These are phyloP conservation scores for Paulownia fortunei DNA, from an alignment of 257 asterid genomes.

Conservation along the genomic window DNA sequence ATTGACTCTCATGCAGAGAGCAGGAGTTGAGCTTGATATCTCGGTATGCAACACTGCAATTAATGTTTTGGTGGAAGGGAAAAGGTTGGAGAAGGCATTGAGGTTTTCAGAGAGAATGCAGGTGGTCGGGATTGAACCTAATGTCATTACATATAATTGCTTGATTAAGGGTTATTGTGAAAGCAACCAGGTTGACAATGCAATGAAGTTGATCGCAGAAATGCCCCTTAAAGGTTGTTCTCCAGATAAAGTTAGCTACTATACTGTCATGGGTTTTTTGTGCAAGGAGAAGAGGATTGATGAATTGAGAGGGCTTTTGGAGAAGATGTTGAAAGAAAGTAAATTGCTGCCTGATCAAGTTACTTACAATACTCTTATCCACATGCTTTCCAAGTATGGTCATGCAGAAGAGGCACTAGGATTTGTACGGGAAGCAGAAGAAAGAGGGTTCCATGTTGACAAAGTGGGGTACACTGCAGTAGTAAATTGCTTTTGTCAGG, in stretches of 20 bases:
- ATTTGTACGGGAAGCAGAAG: constrained; percentile 78
- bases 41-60: constrained; percentile 77
- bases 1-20: constrained; percentile 75
- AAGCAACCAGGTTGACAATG: constrained; percentile 54
- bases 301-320: constrained; percentile 67
- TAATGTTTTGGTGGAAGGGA: constrained; percentile 84
- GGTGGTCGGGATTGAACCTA: constrained; percentile 72
- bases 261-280: constrained; percentile 68
- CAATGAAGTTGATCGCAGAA: constrained; percentile 66
- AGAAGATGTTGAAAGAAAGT: constrained; percentile 71
- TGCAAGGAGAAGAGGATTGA: constrained; percentile 67
- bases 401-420: constrained; percentile 73
- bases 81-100: constrained; percentile 75
- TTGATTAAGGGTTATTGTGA: constrained; percentile 92
- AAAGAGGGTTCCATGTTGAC: constrained; percentile 68
- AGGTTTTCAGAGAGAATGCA: constrained; percentile 79
- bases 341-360: constrained; percentile 73
- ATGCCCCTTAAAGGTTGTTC: constrained; percentile 74
- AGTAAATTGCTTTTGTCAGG: constrained; percentile 70
- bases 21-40: constrained; percentile 72
- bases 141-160: constrained; percentile 74
- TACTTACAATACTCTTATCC: constrained; percentile 70
- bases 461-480: constrained; percentile 80
- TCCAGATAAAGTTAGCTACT: constrained; percentile 87
- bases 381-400: constrained; percentile 78